Evolutionary conservation across 257 asterid genomes (phyloP), one percentile per base, ranked within the genome.

Genomic region (Nicotiana sylvestris): DNA sequence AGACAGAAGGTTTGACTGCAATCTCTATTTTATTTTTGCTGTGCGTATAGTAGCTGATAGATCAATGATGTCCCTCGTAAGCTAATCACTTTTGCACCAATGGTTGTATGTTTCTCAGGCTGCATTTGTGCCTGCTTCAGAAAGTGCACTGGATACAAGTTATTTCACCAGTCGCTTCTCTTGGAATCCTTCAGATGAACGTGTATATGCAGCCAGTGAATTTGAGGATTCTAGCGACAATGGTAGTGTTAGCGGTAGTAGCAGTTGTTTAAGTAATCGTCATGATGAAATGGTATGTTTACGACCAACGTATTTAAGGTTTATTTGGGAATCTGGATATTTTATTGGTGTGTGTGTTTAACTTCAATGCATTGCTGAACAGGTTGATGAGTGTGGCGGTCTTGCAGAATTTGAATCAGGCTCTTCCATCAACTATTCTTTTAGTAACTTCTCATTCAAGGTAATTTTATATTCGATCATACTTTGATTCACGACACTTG

Each of bases 371-470:
- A 79, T 79, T 46, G 33, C 74, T 55, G 56, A 53, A 68, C 90
- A 91, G 90, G 98, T 91, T 64, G 99, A 96, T 64, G 99, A 94
- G 85, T 94, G 90, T 68, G 92, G 79, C 51, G 91, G 96, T 56
- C 82, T 87, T 66, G 68, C 91, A 1, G 99, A 94, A 81, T 93
- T 92, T 32, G 98, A 94, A 51, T 85, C 97, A 9, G 86, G 90
- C 89, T 86, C 86, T 86, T 91, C 93, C 64, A 88, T 93, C 86
- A 86, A 96, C 86, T 94, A 94, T 82, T 94, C 99, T 86, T 96
- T 96, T 76, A 96, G 99, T 90, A 96, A 96, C 88, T 96, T 96
- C 89, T 96, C 99, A 3, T 96, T 96, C 53, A 96, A 96, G 99
- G 99, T 95, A 89, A 66, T 58, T 61, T 39, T 10, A 30, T 17